Evolutionary conservation across 257 asterid species (phyloP), one percentile per base, ranked within the genome.

Genomic region (Solanum clarkiae): DNA sequence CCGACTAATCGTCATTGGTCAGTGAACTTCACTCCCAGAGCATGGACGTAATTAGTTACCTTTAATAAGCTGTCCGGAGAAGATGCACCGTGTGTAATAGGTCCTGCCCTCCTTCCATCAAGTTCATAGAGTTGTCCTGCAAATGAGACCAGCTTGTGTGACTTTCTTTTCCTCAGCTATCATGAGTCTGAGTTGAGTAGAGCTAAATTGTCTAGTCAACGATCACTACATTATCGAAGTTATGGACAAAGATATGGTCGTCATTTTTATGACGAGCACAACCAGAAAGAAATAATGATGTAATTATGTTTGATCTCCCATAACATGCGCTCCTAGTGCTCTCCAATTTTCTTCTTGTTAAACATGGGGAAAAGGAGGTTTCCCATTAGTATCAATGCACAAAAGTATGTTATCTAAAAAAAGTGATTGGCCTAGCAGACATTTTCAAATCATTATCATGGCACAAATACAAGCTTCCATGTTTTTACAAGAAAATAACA

Each of bases 51-150:
- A 6, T 29, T 22, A 32, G 29, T 72, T 82, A 94, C 98, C 96
- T 89, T 90, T 63, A 96, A 85, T 88, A 96, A 60, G 82, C 90
- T 91, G 90, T 62, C 44, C 53, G 96, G 80, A 74, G 98, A 91
- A 77, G 99, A 93, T 84, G 97, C 84, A 24, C 99, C 98, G 15
- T 94, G 99, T 59, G 94, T 87, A 83, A 96, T 89, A 75, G 99
- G 97, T 80, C 93, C 97, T 0, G 96, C 91, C 89, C 86, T 93
- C 92, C 98, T 89, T 87, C 99, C 99, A 65, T 95, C 99, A 71
- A 96, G 98, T 93, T 96, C 99, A 59, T 89, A 95, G 26, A 96
- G 93, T 88, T 92, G 88, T 42, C 97, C 99, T 96, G 90, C 86
- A 89, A 59, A 59, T 15, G 45, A 14, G 22, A 3, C 63, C 10